These are phyloP conservation scores for Stemphylium vesicarium DNA, from an alignment of 2,329 filamentous ascomycete species.

Conservation along the genomic window DNA sequence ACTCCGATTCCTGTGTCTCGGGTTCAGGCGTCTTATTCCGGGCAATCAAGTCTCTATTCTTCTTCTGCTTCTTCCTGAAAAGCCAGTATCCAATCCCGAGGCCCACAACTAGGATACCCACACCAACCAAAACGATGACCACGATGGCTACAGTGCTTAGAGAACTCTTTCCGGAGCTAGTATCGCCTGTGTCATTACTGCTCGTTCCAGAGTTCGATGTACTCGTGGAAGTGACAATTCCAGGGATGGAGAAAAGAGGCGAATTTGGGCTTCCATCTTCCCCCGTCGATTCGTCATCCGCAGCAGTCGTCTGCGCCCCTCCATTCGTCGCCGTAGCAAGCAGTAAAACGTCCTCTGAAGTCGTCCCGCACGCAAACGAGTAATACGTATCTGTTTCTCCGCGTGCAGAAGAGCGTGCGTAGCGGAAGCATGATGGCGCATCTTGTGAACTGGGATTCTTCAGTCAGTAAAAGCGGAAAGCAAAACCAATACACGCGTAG, in stretches of 20 bases:
- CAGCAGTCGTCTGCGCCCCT: neutral
- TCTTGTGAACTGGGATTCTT: constrained; percentile 1
- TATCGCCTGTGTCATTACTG: neutral
- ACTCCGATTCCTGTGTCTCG: neutral
- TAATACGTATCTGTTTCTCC: neutral
- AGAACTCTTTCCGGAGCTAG: neutral
- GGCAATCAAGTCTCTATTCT: neutral
- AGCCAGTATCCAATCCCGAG: neutral
- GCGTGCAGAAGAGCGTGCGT: constrained; percentile 6
- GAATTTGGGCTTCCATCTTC: neutral
- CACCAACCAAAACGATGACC: constrained; percentile 1
- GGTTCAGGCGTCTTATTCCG: neutral
- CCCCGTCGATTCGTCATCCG: neutral
- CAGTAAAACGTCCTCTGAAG: constrained; percentile 8
- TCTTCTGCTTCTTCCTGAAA: neutral
- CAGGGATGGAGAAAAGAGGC: neutral
- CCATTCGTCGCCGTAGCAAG: constrained; percentile 4
- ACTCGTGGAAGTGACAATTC: neutral
- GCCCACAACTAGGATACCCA: neutral
- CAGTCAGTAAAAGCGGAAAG: neutral
- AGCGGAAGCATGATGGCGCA: constrained; percentile 6
- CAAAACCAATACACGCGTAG: too few species aligned
- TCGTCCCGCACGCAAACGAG: constrained; percentile 5
- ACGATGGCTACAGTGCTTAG: constrained; percentile 6
- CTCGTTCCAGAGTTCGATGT: neutral